Conservation (phyloP, 1,139 yeast species). For the Saccharomyces hybrid region DNA sequence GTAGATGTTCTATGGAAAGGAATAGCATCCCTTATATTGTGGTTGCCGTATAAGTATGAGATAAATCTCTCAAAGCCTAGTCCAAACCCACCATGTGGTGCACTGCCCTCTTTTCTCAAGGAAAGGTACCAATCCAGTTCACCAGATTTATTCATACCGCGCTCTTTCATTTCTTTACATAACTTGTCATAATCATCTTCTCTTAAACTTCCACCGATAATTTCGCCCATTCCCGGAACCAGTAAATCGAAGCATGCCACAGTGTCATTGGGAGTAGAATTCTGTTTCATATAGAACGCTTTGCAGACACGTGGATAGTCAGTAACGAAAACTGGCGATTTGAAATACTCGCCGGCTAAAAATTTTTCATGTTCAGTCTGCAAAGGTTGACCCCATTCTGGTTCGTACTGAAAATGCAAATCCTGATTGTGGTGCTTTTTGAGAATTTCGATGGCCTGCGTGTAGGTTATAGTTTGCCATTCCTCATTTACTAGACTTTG, state of each 20-base stretch:
- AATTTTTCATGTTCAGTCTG: constrained; percentile 88
- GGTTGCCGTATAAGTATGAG: constrained; percentile 57
- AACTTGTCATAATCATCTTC: constrained; percentile 56
- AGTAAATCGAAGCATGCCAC: constrained; percentile 88
- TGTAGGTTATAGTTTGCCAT: constrained; percentile 73
- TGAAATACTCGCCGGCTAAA: constrained; percentile 63
- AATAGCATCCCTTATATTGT: constrained; percentile 75
- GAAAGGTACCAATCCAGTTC: constrained; percentile 77
- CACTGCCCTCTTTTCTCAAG: constrained; percentile 66
- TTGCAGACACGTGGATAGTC: constrained; percentile 75
- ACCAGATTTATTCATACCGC: constrained; percentile 46
- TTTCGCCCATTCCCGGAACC: constrained; percentile 89
- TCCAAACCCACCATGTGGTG: constrained; percentile 97
- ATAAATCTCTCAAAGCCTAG: constrained; percentile 86
- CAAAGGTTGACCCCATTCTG: constrained; percentile 66
- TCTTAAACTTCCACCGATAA: constrained; percentile 92
- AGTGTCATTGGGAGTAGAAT: constrained; percentile 38
- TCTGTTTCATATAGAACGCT: constrained; percentile 83
- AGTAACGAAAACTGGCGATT: constrained; percentile 79
- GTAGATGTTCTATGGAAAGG: constrained; percentile 59
- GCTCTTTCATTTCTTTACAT: constrained; percentile 40
- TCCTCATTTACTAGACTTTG: constrained; percentile 19
- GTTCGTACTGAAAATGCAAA: constrained; percentile 27
- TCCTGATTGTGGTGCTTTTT: constrained; percentile 11
- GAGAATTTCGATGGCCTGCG: constrained; percentile 60